Base-by-base conservation (phyloP, 2,329 filamentous ascomycete species). In the Byssothecium circinans region DNA sequence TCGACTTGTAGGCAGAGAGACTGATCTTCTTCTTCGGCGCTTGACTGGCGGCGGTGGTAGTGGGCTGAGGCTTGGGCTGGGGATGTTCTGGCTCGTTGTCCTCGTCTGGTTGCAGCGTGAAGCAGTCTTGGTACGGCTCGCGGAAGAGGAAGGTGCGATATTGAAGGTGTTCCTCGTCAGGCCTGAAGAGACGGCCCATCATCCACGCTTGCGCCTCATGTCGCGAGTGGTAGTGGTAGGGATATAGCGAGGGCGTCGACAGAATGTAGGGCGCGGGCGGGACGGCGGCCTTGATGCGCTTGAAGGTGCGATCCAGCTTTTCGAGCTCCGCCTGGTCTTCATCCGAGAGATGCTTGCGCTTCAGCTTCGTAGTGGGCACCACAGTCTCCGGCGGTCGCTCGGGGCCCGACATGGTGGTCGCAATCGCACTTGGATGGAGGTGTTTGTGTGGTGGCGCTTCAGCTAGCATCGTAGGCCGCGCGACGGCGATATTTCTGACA, bases 91-190 rank as follows among this genome's bases (percentile, higher is more conserved):
- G 68, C 39, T 78, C 77, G 70, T 80, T 79, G 54, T 80, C 78
- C 43, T 80, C 79, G 49, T 78, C 78, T 10, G 75, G 75, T 52
- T 78, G 70, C 41, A 81, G 65, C 46, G 78, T 64, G 50, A 73
- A 70, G 45, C 66, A 71, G 56, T 81, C 77, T 48, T 64, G 61
- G 49, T 78, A 77, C 27, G 76, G 76, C 60, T 83, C 79, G 62
- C 82, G 81, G 46, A 78, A 80, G 44, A 81, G 69, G 55, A 82
- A 85, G 47, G 81, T 85, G 72, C 82, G 75, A 64, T 85, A 85
- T 61, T 85, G 83, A 43, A 83, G 72, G 57, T 78, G 73, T 58
- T 83, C 77, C 65, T 86, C 83, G 53, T 78, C 71, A 15, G 67
- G 67, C 41, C 71, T 67, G 65, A 84, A 86, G 3, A 81, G 77